These are phyloP conservation scores for Populus davidiana DNA, from an alignment of 345 rosid genomes.

Conservation along the genomic window DNA sequence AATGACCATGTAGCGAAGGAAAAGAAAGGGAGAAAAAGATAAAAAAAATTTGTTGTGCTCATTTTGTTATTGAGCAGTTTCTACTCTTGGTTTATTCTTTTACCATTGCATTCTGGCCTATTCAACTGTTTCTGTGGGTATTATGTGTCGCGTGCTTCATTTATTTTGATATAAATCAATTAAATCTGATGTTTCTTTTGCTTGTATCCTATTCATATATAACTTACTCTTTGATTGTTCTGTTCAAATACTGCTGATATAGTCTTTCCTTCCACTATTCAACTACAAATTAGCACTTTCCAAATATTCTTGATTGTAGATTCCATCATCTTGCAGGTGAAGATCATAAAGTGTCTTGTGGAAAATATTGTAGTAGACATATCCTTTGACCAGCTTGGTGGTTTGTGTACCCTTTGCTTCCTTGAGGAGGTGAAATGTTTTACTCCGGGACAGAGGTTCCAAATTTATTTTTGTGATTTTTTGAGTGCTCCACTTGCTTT, in stretches of 20 bases:
- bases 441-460: not conserved
- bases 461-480: not conserved
- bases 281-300: not conserved
- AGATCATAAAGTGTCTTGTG: constrained; percentile 85
- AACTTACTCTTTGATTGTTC: not conserved
- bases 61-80: not conserved
- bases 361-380: constrained; percentile 92
- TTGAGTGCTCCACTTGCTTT: not conserved
- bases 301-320: constrained; percentile 13
- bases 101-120: not conserved
- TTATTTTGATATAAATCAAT: not conserved
- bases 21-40: not conserved
- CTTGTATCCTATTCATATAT: not conserved
- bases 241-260: not conserved
- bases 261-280: not conserved
- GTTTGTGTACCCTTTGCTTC: constrained; percentile 88
- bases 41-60: not conserved
- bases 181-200: not conserved
- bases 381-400: constrained; percentile 93
- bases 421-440: constrained; percentile 72
- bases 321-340: constrained; percentile 53
- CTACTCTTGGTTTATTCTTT: not conserved
- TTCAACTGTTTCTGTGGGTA: not conserved
- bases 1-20: not conserved
- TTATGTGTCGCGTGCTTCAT: not conserved